Base-by-base conservation (phyloP, 23 red algal genomes). In the Pyropia yezoensis region DNA sequence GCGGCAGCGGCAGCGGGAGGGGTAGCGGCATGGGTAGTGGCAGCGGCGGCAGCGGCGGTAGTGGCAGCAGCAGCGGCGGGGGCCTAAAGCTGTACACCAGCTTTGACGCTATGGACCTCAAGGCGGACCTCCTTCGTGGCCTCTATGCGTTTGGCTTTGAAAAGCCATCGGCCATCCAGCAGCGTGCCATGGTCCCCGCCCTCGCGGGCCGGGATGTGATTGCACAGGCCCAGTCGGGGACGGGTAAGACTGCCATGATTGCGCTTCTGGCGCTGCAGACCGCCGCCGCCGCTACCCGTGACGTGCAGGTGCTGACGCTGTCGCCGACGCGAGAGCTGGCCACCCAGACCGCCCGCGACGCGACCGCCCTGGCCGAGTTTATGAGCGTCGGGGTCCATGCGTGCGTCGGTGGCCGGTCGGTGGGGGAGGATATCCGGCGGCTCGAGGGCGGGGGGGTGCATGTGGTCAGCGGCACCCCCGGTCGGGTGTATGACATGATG, bases 181-280 rank as follows among this genome's bases (percentile, higher is more conserved):
- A 79, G 53, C 51, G 75, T n/a, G 83, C 80, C 50, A 52, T 95
- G 12, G 74, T 77, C 1, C 80, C 89, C 30, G 74, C 80, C 33
- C 62, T 95, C 39, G 57, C 54, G 26, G 81, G 81, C 8, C 63
- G 74, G 20, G 89, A 95, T 66, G 78, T 95, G 16, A 63, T 95
- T 27, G 89, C 89, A 18, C 89, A 95, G 71, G 89, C 89, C 2
- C 89, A 95, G 64, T 80, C 73, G n/a, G 89, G 89, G 21, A 95
- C 89, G 0, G 89, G 89, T 2, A 95, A 95, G 67, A 95, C 89
- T 3, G 79, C 81, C 20, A 95, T 95, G 89, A 76, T 87, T 18
- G 77, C 80, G 16, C 45, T 95, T 1, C 65, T 83, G 27, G 66
- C 79, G 1, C 56, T 93, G 66, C 79, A 83, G 27, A 21, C 71